These are phyloP conservation scores for Penicillium cinerascens DNA, from an alignment of 495 filamentous ascomycete species.

Conservation along the genomic window DNA sequence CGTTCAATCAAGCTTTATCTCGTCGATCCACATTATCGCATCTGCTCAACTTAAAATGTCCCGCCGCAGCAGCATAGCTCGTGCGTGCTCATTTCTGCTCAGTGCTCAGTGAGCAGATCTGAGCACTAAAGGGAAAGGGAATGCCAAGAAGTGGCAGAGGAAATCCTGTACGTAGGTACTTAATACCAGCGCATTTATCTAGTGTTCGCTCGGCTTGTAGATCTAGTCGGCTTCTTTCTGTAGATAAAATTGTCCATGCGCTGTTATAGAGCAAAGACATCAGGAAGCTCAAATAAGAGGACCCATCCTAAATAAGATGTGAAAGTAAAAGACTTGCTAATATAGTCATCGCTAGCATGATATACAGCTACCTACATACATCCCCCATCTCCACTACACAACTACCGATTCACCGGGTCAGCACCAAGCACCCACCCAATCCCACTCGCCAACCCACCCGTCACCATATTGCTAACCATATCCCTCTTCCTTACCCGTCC, in stretches of 20 bases:
- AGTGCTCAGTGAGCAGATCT: too few relatives aligned
- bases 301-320: too few relatives aligned
- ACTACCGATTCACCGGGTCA: slow-evolving; percentile 48
- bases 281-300: too few relatives aligned
- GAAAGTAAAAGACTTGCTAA: not conserved
- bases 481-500: slow-evolving; percentile 71
- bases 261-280: too few relatives aligned
- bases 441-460: slow-evolving; percentile 68
- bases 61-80: too few relatives aligned
- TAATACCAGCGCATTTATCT: not conserved
- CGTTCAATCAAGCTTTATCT: too few relatives aligned
- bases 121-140: too few relatives aligned
- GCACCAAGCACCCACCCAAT: slow-evolving; percentile 84
- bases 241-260: too few relatives aligned
- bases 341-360: slow-evolving; percentile 6
- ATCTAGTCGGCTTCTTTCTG: not conserved
- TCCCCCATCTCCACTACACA: not conserved
- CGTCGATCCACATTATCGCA: too few relatives aligned
- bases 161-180: slow-evolving; percentile 4
- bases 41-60: too few relatives aligned
- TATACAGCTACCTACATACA: not conserved
- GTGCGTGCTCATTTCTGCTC: too few relatives aligned
- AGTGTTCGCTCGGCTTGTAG: not conserved
- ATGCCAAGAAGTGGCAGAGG: slow-evolving; percentile 16
- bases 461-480: slow-evolving; percentile 72